These are phyloP conservation scores for Trametes cingulata DNA, from an alignment of 768 basidiomycete genomes.

Conservation along the genomic window DNA sequence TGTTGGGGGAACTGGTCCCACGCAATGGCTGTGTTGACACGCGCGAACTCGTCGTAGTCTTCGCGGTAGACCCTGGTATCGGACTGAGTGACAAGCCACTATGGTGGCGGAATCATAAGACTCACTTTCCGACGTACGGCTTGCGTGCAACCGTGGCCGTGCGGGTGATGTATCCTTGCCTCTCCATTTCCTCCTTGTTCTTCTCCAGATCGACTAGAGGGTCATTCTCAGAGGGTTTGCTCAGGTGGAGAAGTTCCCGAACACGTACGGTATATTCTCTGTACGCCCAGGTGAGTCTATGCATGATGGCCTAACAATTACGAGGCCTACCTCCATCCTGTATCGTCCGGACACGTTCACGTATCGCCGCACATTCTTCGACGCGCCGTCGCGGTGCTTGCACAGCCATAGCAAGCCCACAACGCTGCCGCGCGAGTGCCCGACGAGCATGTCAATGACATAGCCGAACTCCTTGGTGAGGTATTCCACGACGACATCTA, in stretches of 20 bases:
- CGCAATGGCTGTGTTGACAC: constrained; percentile 67
- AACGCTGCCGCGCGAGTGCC: constrained; percentile 79
- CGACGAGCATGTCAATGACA: constrained; percentile 66
- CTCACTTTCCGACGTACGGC: constrained; percentile 38
- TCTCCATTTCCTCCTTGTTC: constrained; percentile 40
- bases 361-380: constrained; percentile 54
- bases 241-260: background rate
- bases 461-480: constrained; percentile 64
- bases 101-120: background rate
- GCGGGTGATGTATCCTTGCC: constrained; percentile 64
- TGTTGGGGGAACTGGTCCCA: constrained; percentile 65
- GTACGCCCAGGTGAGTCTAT: background rate
- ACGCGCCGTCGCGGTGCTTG: constrained; percentile 44
- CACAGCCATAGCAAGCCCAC: constrained; percentile 69
- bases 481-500: constrained; percentile 63
- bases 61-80: constrained; percentile 27
- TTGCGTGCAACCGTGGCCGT: constrained; percentile 66
- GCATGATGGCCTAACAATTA: no score
- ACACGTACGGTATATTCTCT: constrained; percentile 25
- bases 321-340: constrained; percentile 62
- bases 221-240: no score
- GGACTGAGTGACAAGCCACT: no score
- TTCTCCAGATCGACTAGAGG: constrained; percentile 13
- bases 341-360: constrained; percentile 80
- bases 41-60: constrained; percentile 61